Evolutionary conservation across 371 early-diverging fungal genomes (phyloP), one percentile per base, ranked within the genome.

Genomic region (Mucor piriformis): DNA sequence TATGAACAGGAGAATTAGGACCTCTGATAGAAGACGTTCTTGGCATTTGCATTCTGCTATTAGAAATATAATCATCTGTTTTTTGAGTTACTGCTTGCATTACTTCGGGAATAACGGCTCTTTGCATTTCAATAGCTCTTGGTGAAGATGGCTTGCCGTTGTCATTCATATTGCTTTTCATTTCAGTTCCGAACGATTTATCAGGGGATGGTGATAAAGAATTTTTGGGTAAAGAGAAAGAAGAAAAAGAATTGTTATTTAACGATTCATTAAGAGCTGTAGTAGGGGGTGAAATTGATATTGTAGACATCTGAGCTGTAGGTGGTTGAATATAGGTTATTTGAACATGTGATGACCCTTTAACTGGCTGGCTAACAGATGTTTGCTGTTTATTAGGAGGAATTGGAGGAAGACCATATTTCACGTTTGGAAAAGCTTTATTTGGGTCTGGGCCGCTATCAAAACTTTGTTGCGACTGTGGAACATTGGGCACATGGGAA

Each of bases 301-400:
- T 54, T 4, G 57, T 57, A 13, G 57, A 50, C 62, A 71, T 69
- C 46, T 74, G 66, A 6, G 71, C 70, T 0, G 61, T 64, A 33
- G 64, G 69, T 25, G 77, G 64, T 53, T 69, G 40, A 50, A 77
- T 74, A 55, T 57, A 72, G 16, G 73, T 70, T 71, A 74, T 70
- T 56, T 72, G 68, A 34, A 77, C 72, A 49, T 62, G 65, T 13
- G 44, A 34, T 6, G 40, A 55, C 23, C 34, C 66, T 59, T 66
- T 66, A 58, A 56, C 53, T 57, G 59, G 64, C 20, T 20, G 35
- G 29, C 38, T 29, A 57, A n/a, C 64, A 58, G 58, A 24, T 50
- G 63, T 42, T 42, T 47, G 42, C 32, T 50, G 56, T n/a, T 50
- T 50, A 46, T 50, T 65, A 44, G 53, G 56, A 50, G 64, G 59